Evolutionary conservation across 768 basidiomycete genomes (phyloP).

Genomic region (Pulveroboletus sp.): DNA sequence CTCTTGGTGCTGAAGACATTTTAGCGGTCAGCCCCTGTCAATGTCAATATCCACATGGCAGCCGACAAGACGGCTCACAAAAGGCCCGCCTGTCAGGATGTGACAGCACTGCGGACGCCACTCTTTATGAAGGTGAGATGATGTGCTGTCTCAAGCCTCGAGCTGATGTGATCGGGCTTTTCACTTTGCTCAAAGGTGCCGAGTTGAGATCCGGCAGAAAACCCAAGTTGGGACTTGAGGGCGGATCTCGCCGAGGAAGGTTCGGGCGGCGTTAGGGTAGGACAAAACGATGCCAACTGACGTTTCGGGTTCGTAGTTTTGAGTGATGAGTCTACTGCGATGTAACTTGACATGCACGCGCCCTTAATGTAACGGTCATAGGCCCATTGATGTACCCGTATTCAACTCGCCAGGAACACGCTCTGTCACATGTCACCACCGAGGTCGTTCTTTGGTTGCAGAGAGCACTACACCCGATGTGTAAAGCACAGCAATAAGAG

Average conservation of each 20-base stretch:
- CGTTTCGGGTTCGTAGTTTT: slow-evolving; percentile 17
- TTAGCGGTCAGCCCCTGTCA: slow-evolving; percentile 13
- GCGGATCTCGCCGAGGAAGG: slow-evolving; percentile 25
- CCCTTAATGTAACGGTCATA: not conserved
- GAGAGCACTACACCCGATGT: no score
- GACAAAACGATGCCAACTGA: slow-evolving; percentile 1
- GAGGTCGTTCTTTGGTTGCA: no score
- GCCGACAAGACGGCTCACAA: slow-evolving; percentile 16
- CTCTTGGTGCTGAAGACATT: slow-evolving; percentile 4
- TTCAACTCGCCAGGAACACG: slow-evolving; percentile 1
- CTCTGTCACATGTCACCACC: slow-evolving; percentile 6
- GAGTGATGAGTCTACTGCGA: slow-evolving; percentile 8
- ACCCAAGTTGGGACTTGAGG: slow-evolving; percentile 18
- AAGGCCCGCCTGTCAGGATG: slow-evolving; percentile 11
- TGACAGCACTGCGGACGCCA: slow-evolving; percentile 11
- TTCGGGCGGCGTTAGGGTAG: slow-evolving; percentile 22
- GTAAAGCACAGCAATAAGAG: not conserved
- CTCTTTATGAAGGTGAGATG: slow-evolving; percentile 19
- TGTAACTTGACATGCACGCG: slow-evolving; percentile 5
- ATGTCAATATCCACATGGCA: slow-evolving; percentile 7
- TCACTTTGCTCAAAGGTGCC: slow-evolving; percentile 16
- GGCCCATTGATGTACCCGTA: no score
- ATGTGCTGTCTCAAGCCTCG: slow-evolving; percentile 13
- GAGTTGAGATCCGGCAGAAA: slow-evolving; percentile 23
- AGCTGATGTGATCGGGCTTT: slow-evolving; percentile 20